Evolutionary conservation across 2,329 filamentous ascomycete species (phyloP).

Genomic region (Clonostachys rosea): DNA sequence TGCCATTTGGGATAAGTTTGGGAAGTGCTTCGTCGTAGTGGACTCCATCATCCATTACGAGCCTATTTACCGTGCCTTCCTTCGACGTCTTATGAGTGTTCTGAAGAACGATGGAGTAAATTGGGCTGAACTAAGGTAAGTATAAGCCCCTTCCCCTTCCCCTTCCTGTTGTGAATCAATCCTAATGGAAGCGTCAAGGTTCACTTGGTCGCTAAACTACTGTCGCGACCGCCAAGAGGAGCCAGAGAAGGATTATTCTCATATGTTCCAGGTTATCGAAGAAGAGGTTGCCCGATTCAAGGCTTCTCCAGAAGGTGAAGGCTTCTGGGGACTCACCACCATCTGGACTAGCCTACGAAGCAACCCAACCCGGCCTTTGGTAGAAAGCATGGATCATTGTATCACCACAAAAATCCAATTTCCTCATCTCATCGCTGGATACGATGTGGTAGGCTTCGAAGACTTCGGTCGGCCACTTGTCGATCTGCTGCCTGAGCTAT

Average conservation of each 20-base stretch:
- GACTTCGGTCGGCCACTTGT: conserved; percentile 70
- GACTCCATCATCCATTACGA: conserved; percentile 81
- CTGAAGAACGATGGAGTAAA: conserved; percentile 77
- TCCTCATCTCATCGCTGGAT: conserved; percentile 78
- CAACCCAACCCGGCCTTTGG: conserved; percentile 58
- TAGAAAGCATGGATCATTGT: conserved; percentile 83
- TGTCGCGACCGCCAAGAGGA: conserved; percentile 58
- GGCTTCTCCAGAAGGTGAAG: conserved; percentile 60
- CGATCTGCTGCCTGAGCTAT: conserved; percentile 77
- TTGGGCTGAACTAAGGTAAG: conserved; percentile 72
- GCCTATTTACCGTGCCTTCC: conserved; percentile 76
- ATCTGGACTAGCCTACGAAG: conserved; percentile 78
- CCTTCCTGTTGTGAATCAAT: neutral
- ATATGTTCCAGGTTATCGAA: conserved; percentile 67
- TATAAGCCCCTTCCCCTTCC: neutral
- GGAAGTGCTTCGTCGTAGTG: conserved; percentile 67
- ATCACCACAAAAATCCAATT: conserved; percentile 76
- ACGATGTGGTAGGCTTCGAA: conserved; percentile 87
- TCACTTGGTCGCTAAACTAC: conserved; percentile 70
- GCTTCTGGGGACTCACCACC: conserved; percentile 79
- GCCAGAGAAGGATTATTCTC: conserved; percentile 62
- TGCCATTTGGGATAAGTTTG: conserved; percentile 81
- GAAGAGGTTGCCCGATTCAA: conserved; percentile 79
- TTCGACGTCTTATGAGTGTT: conserved; percentile 65
- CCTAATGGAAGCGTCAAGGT: conserved; percentile 27